A percentile compares a stretch with the other conserved stretches of the same genome.
These are phyloP conservation scores for Penicillium sp. DNA, from an alignment of 2,329 filamentous ascomycete genomes.

Conservation along the genomic window DNA sequence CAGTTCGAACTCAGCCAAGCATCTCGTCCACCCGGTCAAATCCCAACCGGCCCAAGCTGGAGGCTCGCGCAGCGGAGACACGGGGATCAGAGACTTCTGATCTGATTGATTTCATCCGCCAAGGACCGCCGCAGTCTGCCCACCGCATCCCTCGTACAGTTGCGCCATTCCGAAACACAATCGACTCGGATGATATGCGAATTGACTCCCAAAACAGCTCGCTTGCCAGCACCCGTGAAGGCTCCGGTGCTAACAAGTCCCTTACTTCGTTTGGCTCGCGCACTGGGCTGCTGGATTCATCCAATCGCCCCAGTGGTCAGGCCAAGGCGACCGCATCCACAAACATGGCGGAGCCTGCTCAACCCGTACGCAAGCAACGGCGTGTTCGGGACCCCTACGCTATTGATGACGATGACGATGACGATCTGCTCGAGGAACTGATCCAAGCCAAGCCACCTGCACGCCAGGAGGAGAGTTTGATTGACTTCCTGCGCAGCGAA, in stretches of 20 bases:
- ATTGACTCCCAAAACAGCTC: slow-evolving; percentile 38
- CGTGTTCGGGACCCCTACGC: slow-evolving; percentile 87
- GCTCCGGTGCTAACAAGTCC: slow-evolving; percentile 51
- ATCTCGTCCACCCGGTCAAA: slow-evolving; percentile 21
- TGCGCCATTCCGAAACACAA: slow-evolving; percentile 79
- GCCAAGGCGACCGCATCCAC: slow-evolving; percentile 13
- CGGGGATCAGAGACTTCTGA: slow-evolving; percentile 72
- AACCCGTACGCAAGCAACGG: slow-evolving; percentile 72
- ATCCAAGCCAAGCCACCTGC: slow-evolving; percentile 29
- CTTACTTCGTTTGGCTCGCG: slow-evolving; percentile 69
- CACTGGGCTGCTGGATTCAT: slow-evolving; percentile 62
- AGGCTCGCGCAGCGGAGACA: slow-evolving; percentile 70
- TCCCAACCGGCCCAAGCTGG: slow-evolving; percentile 51
- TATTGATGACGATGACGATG: slow-evolving; percentile 70
- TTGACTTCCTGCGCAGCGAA: slow-evolving; percentile 50
- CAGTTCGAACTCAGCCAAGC: slow-evolving; percentile 15
- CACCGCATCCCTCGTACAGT: slow-evolving; percentile 79
- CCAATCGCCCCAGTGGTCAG: slow-evolving; percentile 30
- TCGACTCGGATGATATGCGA: slow-evolving; percentile 75
- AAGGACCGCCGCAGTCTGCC: slow-evolving; percentile 69
- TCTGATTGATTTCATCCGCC: slow-evolving; percentile 91
- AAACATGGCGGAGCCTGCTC: slow-evolving; percentile 38
- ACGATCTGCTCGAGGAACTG: slow-evolving; percentile 53
- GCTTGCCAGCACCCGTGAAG: slow-evolving; percentile 48
- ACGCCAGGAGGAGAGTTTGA: slow-evolving; percentile 48